Evolutionary conservation across 2,329 filamentous ascomycete species (phyloP).

Genomic region (Phymatotrichopsis omnivora): DNA sequence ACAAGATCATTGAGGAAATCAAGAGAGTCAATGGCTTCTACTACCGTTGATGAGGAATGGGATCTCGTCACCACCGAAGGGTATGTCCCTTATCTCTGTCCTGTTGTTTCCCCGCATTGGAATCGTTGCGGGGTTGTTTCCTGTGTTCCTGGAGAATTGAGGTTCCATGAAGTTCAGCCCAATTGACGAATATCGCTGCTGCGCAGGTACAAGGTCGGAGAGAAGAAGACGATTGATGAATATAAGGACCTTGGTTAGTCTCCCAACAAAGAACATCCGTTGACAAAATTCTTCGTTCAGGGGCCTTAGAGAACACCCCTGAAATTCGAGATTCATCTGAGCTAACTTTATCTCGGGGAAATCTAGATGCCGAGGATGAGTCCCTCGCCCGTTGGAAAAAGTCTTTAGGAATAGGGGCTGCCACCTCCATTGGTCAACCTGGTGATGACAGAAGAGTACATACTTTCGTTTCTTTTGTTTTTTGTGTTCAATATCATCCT

Average conservation of each 20-base stretch:
- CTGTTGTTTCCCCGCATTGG: conserved; percentile 18
- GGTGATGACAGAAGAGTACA: conserved; percentile 28
- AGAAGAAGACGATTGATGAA: conserved; percentile 96
- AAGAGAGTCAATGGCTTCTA: conserved; percentile 48
- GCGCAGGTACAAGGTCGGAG: conserved; percentile 79
- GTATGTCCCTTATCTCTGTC: conserved; percentile 29
- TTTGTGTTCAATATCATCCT: background rate
- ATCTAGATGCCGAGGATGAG: conserved; percentile 62
- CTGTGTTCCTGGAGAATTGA: background rate
- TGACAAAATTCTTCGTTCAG: background rate
- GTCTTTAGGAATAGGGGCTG: conserved; percentile 72
- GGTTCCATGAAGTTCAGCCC: background rate
- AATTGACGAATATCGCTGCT: conserved; percentile 9
- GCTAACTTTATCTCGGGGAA: conserved; percentile 1
- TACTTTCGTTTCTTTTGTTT: background rate
- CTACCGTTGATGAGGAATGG: conserved; percentile 69
- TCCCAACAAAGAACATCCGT: conserved; percentile 7
- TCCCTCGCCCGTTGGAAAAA: conserved; percentile 96
- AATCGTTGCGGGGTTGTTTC: conserved; percentile 23
- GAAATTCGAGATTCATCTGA: conserved; percentile 2
- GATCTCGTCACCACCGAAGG: conserved; percentile 76
- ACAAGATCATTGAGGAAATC: too few relatives aligned
- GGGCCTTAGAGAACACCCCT: background rate
- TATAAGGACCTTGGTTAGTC: conserved; percentile 84
- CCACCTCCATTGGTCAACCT: conserved; percentile 37